phyloP scores from a whole-genome alignment of 2,329 filamentous ascomycete genomes.

The Venturia carpophila region DNA sequence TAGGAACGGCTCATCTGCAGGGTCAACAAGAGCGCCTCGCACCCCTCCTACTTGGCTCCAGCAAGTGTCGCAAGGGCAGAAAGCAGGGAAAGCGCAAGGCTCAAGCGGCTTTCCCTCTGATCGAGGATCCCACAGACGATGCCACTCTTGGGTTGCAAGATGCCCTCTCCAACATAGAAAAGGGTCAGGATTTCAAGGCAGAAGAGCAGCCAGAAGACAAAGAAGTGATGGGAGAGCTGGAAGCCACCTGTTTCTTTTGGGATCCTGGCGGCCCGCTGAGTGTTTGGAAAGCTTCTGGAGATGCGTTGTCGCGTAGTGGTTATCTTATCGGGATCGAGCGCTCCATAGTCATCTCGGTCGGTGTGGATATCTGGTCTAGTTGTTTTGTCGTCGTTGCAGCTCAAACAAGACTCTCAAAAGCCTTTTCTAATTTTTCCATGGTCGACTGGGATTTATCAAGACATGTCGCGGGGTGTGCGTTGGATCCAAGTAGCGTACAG shows the following conservation, averaged over 20 bases:
- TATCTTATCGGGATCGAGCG: no score
- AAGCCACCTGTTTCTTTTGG: not conserved
- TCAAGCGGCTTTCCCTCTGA: not conserved
- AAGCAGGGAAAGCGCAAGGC: not conserved
- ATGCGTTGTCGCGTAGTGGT: not conserved
- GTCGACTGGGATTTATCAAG: no score
- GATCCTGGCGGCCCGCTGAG: not conserved
- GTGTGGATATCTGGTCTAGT: no score
- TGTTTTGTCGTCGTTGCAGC: no score
- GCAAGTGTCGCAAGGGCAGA: not conserved
- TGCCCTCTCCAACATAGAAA: not conserved
- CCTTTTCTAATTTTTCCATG: no score
- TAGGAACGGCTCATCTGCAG: not conserved
- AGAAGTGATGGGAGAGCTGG: not conserved
- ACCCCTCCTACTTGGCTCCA: not conserved
- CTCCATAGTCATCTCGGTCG: no score
- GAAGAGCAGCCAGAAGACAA: not conserved
- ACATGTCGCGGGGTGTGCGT: no score
- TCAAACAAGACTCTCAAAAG: no score
- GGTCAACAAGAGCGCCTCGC: not conserved
- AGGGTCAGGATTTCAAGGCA: not conserved
- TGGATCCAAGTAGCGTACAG: no score
- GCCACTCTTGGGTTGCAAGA: not conserved
- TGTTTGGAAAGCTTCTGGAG: not conserved
- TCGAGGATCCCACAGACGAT: not conserved